Percentiles rank a stretch among this genome's conserved stretches.
Conservation (phyloP, 2,329 filamentous ascomycete species). For the Elsinoe fawcettii region DNA sequence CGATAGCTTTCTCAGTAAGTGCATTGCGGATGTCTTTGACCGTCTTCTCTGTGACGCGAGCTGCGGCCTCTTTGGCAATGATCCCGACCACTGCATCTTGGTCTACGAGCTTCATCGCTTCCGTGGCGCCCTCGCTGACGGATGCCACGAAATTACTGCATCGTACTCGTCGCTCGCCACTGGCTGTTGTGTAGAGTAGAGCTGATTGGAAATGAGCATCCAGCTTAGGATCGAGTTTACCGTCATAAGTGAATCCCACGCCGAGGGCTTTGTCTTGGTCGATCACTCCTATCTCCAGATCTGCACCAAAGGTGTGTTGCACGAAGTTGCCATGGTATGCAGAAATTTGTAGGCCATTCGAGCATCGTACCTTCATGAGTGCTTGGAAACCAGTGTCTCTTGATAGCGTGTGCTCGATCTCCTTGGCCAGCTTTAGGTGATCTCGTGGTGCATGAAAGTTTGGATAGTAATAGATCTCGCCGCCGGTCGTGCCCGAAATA, state of each 20-base stretch:
- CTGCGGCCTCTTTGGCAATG: conserved; percentile 86
- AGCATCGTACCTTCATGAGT: conserved; percentile 96
- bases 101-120: conserved; percentile 85
- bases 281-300: conserved; percentile 85
- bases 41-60: conserved; percentile 67
- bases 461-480: conserved; percentile 92
- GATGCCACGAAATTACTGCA: conserved; percentile 92
- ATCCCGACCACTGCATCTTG: conserved; percentile 87
- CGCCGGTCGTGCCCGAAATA: conserved; percentile 71
- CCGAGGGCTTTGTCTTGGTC: conserved; percentile 91
- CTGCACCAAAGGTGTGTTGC: conserved; percentile 89
- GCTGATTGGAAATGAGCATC: conserved; percentile 97
- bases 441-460: conserved; percentile 90
- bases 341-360: conserved; percentile 86
- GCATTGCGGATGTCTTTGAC: conserved; percentile 79
- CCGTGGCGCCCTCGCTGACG: conserved; percentile 75
- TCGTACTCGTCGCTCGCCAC: conserved; percentile 78
- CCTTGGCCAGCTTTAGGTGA: conserved; percentile 70
- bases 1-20: conserved; percentile 84
- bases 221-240: conserved; percentile 91
- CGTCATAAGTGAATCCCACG: conserved; percentile 89
- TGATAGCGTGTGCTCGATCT: conserved; percentile 78
- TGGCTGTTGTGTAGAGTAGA: conserved; percentile 85
- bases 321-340: conserved; percentile 96
- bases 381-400: conserved; percentile 92